Conservation (phyloP, 441 rosid genomes). For the Pelargonium australe region DNA sequence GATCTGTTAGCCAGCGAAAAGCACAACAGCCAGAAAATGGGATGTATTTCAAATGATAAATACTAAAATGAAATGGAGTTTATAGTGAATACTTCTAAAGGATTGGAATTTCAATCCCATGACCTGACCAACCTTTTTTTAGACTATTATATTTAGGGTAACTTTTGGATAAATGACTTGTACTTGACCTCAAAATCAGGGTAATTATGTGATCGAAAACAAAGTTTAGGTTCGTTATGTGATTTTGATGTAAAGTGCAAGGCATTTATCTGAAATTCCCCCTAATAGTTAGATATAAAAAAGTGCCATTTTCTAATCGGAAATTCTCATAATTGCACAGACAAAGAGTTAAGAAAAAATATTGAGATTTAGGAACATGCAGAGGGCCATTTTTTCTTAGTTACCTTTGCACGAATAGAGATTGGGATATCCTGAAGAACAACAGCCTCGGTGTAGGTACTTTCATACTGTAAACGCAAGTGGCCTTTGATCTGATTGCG, state of each 20-base stretch:
- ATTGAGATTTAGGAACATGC: background rate
- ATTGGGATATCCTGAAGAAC: slow-evolving; percentile 81
- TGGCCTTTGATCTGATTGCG: slow-evolving; percentile 76
- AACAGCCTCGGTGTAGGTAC: slow-evolving; percentile 73
- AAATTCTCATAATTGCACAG: background rate
- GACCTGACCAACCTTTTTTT: too few relatives aligned
- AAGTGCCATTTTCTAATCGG: background rate
- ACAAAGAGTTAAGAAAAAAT: background rate
- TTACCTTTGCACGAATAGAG: slow-evolving; percentile 91
- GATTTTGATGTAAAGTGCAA: too few relatives aligned
- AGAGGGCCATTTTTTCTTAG: too few relatives aligned
- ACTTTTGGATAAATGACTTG: too few relatives aligned
- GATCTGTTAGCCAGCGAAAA: background rate
- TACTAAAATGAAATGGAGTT: too few relatives aligned
- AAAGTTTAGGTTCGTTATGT: too few relatives aligned
- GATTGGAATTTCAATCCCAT: too few relatives aligned
- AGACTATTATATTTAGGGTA: too few relatives aligned
- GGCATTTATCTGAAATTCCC: too few relatives aligned
- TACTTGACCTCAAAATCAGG: too few relatives aligned
- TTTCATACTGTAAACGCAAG: slow-evolving; percentile 74
- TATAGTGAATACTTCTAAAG: background rate
- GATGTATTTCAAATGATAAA: background rate
- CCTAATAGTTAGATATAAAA: background rate
- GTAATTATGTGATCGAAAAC: too few relatives aligned
- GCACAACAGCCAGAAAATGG: too few relatives aligned